Base-by-base conservation (phyloP, 306 rosid species). In the Senna tora region DNA sequence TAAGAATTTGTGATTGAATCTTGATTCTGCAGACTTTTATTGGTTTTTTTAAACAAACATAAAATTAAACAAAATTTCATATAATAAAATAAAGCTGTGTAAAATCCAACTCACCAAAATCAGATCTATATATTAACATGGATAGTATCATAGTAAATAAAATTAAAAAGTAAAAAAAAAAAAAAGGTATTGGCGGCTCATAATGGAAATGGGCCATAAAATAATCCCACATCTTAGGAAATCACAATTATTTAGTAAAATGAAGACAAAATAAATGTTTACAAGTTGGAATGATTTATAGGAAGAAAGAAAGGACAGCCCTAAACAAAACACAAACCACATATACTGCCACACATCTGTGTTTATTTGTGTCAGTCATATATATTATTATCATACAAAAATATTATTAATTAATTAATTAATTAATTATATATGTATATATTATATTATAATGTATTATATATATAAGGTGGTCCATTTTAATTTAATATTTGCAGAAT, bases 161-260 rank as follows among this genome's bases (percentile, higher is more conserved):
- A n/a, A n/a, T n/a, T n/a, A n/a, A n/a, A n/a, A n/a, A n/a, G n/a
- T n/a, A n/a, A 12, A 39, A 9, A 39, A 39, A 39, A 6, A 39
- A 39, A 7, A 39, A 1, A 9, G n/a, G 15, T 11, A 12, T 2
- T 76, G 78, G 75, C 78, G 72, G 84, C 75, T 81, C 61, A 65
- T 4, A 64, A 50, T 57, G 61, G 60, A 2, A 9, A 49, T 52
- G 79, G 10, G 22, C 69, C 73, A 68, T 77, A 77, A 73, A 54
- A 69, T 81, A 73, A 77, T 77, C 82, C 85, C 54, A 73, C 55
- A 73, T 73, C 67, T 73, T 47, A 73, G 77, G 85, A 55, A 63
- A 77, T 65, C 16, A 9, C 9, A 13, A 67, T 75, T 80, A 65
- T 38, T 50, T 71, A 43, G 67, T 53, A 72, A 75, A 79, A 68